A percentile compares a stretch with the other conserved stretches of the same genome.
Evolutionary conservation across 371 early-diverging fungal species (phyloP).

Genomic region (Cokeromyces recurvatus): DNA sequence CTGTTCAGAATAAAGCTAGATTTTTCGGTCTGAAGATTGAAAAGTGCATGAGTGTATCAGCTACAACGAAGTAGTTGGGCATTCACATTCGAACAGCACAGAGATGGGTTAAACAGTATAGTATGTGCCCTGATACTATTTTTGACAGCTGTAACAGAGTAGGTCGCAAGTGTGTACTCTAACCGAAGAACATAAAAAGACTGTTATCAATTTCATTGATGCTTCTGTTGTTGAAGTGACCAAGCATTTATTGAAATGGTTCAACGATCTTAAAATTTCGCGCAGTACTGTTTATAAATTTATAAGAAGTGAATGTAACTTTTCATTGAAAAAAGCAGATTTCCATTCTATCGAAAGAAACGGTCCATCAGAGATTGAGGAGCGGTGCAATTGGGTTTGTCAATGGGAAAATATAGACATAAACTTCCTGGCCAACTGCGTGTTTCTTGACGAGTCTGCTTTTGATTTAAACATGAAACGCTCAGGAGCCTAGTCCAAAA

Average conservation of each 20-base stretch:
- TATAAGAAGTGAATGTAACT: background rate
- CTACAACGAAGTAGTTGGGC: background rate
- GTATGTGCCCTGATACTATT: conserved; percentile 7
- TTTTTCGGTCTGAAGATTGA: conserved; percentile 15
- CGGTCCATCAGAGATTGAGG: background rate
- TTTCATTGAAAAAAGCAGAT: background rate
- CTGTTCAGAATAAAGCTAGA: conserved; percentile 7
- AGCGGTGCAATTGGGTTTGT: background rate
- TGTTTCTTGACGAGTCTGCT: background rate
- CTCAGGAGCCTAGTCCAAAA: background rate
- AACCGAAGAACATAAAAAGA: conserved; percentile 10
- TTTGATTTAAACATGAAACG: background rate
- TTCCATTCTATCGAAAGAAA: background rate
- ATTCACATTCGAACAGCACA: too few relatives aligned
- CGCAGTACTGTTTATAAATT: background rate
- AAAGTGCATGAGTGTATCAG: conserved; percentile 14
- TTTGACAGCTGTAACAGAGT: conserved; percentile 8
- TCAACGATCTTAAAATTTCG: background rate
- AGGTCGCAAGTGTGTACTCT: conserved; percentile 11
- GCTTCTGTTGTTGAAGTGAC: too few relatives aligned
- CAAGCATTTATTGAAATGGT: too few relatives aligned
- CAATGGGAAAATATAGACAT: background rate
- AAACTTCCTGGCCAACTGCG: background rate
- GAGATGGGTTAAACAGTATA: conserved; percentile 4
- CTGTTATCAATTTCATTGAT: background rate